Evolutionary conservation across 2,329 filamentous ascomycete genomes (phyloP).

Genomic region (Aspergillus thermomutatus): DNA sequence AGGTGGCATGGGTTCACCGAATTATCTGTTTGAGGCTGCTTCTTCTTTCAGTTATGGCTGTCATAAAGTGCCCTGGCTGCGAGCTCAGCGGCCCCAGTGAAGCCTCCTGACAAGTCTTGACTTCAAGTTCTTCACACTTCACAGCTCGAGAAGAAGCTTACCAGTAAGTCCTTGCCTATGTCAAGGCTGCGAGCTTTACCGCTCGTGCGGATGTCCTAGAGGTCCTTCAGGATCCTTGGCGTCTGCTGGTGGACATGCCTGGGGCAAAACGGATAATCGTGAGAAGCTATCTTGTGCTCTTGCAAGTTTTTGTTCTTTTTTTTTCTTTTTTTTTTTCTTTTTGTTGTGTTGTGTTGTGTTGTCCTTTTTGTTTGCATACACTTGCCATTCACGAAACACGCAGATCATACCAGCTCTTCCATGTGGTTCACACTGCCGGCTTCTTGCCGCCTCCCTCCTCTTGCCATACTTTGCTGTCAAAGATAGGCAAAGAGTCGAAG

Average conservation of each 20-base stretch:
- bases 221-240: neutral
- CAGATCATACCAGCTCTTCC: neutral
- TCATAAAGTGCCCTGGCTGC: neutral
- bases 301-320: neutral
- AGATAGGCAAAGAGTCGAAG: neutral
- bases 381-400: neutral
- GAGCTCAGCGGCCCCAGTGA: neutral
- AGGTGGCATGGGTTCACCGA: neutral
- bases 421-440: neutral
- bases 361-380: neutral
- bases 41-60: neutral
- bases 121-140: neutral
- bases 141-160: neutral
- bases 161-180: neutral
- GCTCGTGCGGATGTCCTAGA: neutral
- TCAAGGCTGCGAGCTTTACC: neutral
- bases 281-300: neutral
- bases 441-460: neutral
- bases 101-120: neutral
- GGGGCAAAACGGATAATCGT: neutral
- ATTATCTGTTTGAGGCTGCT: neutral
- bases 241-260: neutral
- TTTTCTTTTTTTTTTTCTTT: neutral
- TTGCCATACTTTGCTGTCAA: neutral
- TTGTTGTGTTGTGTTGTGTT: neutral